Conservation (phyloP, 768 basidiomycete species). For the Lentinus tigrinus region DNA sequence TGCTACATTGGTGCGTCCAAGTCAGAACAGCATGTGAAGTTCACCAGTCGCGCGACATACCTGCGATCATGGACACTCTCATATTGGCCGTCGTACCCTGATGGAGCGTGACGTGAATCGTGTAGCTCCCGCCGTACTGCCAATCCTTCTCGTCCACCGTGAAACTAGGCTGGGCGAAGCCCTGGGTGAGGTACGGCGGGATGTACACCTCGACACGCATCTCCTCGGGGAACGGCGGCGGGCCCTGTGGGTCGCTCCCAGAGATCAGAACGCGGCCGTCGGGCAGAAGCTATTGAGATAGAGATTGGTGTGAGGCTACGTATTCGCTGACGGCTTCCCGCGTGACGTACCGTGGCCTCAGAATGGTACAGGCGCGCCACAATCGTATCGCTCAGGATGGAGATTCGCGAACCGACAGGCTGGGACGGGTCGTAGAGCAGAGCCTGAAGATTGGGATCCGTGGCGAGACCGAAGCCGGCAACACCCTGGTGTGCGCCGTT, state of each 20-base stretch:
- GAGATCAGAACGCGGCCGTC: conserved; percentile 76
- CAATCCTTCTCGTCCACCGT: conserved; percentile 62
- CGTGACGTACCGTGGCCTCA: conserved; percentile 53
- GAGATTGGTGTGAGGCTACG: too few relatives aligned
- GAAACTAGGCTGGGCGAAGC: conserved; percentile 60
- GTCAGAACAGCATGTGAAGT: conserved; percentile 4
- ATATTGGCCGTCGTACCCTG: conserved; percentile 46
- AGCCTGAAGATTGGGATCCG: conserved; percentile 60
- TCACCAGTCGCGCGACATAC: conserved; percentile 34
- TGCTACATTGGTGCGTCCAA: too few relatives aligned
- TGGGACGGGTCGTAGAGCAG: conserved; percentile 68
- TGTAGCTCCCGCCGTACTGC: conserved; percentile 52
- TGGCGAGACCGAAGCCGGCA: conserved; percentile 72
- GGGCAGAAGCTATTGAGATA: conserved; percentile 55
- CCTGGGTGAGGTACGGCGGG: conserved; percentile 79
- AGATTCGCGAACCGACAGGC: conserved; percentile 59
- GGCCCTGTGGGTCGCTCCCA: conserved; percentile 70
- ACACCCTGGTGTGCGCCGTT: conserved; percentile 72
- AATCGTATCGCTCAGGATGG: conserved; percentile 65
- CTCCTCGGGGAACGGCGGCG: conserved; percentile 69
- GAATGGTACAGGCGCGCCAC: conserved; percentile 80
- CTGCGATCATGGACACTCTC: conserved; percentile 66
- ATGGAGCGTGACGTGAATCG: conserved; percentile 45
- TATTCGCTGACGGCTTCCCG: too few relatives aligned
- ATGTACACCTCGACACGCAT: conserved; percentile 80